phyloP scores from a whole-genome alignment of 371 early-diverging fungal genomes.

The Mycotypha africana region DNA sequence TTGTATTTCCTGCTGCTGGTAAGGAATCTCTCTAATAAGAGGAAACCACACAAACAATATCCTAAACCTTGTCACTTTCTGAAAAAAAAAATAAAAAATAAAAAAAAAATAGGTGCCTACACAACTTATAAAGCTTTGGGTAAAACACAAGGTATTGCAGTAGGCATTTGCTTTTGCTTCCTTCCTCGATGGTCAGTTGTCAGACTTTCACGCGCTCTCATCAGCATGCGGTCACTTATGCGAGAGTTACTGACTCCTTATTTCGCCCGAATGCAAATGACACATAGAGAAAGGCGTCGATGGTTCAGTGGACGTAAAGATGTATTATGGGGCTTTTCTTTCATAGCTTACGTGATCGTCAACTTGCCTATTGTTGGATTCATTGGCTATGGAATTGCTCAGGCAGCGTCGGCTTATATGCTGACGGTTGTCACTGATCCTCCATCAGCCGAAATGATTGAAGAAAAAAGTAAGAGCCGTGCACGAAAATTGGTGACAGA shows the following conservation, averaged over 20 bases:
- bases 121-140: constrained; percentile 39
- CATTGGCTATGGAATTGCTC: constrained; percentile 50
- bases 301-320: constrained; percentile 64
- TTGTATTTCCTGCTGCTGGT: constrained; percentile 57
- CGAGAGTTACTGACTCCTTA: constrained; percentile 65
- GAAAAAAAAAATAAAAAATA: too few relatives aligned
- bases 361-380: constrained; percentile 50
- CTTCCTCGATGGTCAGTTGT: constrained; percentile 37
- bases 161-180: constrained; percentile 43
- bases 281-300: constrained; percentile 40
- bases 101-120: constrained; percentile 31
- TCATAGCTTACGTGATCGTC: constrained; percentile 49
- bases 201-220: constrained; percentile 46
- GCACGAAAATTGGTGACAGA: not conserved
- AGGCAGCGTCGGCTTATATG: constrained; percentile 55
- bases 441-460: constrained; percentile 15
- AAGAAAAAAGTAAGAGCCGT: too few relatives aligned
- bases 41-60: too few relatives aligned
- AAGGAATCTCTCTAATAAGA: too few relatives aligned
- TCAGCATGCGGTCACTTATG: constrained; percentile 56
- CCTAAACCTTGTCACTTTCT: too few relatives aligned
- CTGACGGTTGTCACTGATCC: constrained; percentile 51
- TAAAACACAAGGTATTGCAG: constrained; percentile 35
- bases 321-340: constrained; percentile 58
- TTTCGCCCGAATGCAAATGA: constrained; percentile 54